A percentile compares a stretch with the other conserved stretches of the same genome.
Evolutionary conservation across 2,329 filamentous ascomycete genomes (phyloP).

Genomic region (Cercospora sojina): DNA sequence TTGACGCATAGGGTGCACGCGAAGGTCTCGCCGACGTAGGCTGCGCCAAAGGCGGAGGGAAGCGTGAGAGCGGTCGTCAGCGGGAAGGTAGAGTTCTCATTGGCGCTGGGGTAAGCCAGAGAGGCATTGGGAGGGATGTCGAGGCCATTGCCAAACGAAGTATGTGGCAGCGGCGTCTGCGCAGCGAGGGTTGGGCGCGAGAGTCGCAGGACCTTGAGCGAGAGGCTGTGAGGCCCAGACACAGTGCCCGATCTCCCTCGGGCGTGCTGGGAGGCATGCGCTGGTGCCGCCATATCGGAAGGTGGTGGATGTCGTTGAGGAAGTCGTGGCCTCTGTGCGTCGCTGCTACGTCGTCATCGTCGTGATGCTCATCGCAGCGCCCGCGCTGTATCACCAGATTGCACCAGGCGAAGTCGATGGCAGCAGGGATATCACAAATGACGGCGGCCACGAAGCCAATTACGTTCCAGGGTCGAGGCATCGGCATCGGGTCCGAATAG

Average conservation of each 20-base stretch:
- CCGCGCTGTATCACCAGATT: not conserved
- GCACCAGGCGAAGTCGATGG: not conserved
- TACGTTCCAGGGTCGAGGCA: not conserved
- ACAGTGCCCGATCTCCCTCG: conserved; percentile 41
- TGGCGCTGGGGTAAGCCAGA: conserved; percentile 66
- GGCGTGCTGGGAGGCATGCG: conserved; percentile 36
- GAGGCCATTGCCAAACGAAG: conserved; percentile 48
- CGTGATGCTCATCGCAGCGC: not conserved
- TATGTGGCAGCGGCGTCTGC: conserved; percentile 63
- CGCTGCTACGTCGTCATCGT: not conserved
- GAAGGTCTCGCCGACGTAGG: conserved; percentile 94
- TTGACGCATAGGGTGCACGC: conserved; percentile 95
- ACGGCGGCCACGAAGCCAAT: not conserved
- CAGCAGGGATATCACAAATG: not conserved
- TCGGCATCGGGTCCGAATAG: not conserved
- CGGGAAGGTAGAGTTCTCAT: conserved; percentile 53
- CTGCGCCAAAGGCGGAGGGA: conserved; percentile 86
- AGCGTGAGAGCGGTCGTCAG: conserved; percentile 70
- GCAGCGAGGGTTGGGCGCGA: conserved; percentile 75
- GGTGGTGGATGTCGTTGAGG: not conserved
- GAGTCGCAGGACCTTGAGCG: conserved; percentile 80
- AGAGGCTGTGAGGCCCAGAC: conserved; percentile 68
- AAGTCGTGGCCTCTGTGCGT: not conserved
- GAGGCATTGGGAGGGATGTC: conserved; percentile 62
- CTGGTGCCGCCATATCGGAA: not conserved